A percentile compares a stretch with the other conserved stretches of the same genome.
Evolutionary conservation across 2,329 filamentous ascomycete species (phyloP).

Genomic region (Colletotrichum karsti): DNA sequence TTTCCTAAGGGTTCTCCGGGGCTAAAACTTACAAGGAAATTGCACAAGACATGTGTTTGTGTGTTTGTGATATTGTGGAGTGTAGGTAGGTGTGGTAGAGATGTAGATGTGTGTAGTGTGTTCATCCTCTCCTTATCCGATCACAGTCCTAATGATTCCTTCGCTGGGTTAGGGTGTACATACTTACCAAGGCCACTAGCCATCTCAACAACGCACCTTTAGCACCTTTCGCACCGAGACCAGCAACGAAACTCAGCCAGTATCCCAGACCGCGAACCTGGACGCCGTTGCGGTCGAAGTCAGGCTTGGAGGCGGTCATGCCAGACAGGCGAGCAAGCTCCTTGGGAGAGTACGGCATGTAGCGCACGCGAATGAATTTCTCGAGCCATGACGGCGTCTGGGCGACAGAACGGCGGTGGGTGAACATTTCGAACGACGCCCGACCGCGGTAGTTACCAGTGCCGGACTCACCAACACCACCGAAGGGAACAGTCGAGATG

Average conservation of each 20-base stretch:
- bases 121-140: conserved; percentile 15
- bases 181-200: conserved; percentile 51
- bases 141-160: conserved; percentile 42
- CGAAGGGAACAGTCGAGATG: conserved; percentile 79
- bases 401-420: conserved; percentile 65
- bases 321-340: conserved; percentile 54
- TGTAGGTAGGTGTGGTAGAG: background rate
- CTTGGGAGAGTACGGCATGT: conserved; percentile 66
- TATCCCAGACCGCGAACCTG: conserved; percentile 60
- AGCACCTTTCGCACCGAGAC: conserved; percentile 58
- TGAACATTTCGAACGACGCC: conserved; percentile 75
- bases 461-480: conserved; percentile 83
- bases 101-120: background rate
- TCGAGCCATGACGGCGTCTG: conserved; percentile 75
- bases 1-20: background rate
- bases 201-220: conserved; percentile 63
- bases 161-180: conserved; percentile 40
- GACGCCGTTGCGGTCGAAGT: conserved; percentile 70
- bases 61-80: too few relatives aligned
- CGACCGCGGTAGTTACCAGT: conserved; percentile 81
- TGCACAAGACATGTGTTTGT: background rate
- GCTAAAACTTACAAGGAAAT: conserved; percentile 12
- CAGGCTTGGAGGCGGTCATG: conserved; percentile 56
- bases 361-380: conserved; percentile 71
- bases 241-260: conserved; percentile 60